phyloP scores from a whole-genome alignment of 2,329 filamentous ascomycete genomes.

The Exophiala spinifera region DNA sequence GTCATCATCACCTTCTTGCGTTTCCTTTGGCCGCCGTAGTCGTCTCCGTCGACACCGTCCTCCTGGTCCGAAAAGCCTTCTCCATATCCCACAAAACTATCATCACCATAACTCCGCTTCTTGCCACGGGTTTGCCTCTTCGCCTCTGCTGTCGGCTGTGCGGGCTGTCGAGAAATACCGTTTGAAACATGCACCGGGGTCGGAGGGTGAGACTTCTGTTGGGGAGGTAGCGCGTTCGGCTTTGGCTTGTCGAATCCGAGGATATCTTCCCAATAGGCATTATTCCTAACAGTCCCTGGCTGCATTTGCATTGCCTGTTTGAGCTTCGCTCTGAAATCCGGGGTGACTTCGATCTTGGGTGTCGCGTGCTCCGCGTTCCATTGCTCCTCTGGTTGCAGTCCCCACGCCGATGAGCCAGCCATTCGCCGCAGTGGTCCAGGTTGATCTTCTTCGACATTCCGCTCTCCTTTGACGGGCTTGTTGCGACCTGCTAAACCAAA shows the following conservation, averaged over 20 bases:
- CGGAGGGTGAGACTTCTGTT: conserved; percentile 29
- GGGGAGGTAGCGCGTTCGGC: conserved; percentile 35
- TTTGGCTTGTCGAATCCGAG: conserved; percentile 45
- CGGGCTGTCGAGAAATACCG: conserved; percentile 18
- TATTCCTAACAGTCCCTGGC: conserved; percentile 45
- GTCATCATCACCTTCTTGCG: conserved; percentile 44
- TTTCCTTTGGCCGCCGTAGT: conserved; percentile 44
- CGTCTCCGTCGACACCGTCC: conserved; percentile 37
- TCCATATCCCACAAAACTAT: conserved; percentile 51
- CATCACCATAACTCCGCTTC: conserved; percentile 49
- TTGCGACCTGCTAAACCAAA: conserved; percentile 48
- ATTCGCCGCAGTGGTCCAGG: conserved; percentile 36
- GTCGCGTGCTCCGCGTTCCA: conserved; percentile 50
- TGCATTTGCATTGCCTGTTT: conserved; percentile 49
- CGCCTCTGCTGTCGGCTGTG: conserved; percentile 31
- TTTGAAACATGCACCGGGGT: conserved; percentile 32
- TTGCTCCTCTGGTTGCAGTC: conserved; percentile 49
- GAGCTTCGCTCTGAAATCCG: conserved; percentile 40
- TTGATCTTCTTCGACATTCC: conserved; percentile 24
- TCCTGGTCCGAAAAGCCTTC: conserved; percentile 51
- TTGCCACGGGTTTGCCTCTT: conserved; percentile 48
- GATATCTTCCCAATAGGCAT: conserved; percentile 49
- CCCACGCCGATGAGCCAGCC: conserved; percentile 37
- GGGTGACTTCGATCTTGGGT: conserved; percentile 45
- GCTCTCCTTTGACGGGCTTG: conserved; percentile 46